Base-by-base conservation (phyloP, 2,329 filamentous ascomycete species). In the Botrytis porri region DNA sequence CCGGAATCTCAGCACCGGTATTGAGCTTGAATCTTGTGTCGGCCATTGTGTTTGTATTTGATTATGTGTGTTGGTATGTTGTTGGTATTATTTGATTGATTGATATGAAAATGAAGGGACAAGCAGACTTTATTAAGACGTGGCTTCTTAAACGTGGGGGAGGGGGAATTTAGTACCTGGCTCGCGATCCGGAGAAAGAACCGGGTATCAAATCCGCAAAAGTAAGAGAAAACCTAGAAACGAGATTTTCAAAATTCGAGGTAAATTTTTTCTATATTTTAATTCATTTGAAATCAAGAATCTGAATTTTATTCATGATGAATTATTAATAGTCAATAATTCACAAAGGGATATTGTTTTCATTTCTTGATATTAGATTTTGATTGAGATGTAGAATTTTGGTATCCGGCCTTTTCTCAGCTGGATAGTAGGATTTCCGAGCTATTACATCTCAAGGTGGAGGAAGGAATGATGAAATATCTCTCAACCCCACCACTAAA, bases 1-100 rank as follows among this genome's bases (percentile, higher is more conserved):
- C 77, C 69, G 81, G 81, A 29, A 82, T 81, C 71, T 77, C 75
- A 63, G 78, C 79, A 59, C 80, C 80, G 35, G 79, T 80, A 73
- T 82, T 82, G 59, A 82, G 77, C 73, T 79, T 80, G 75, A 80
- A 77, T 61, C 69, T 75, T 1, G 59, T 80, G 12, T 70, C 69
- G 37, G 73, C 66, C 73, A 74, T 74, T 32, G n/a, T 8, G 18
- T 57, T 57, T 12, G 25, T 41, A 4, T 41, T 41, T 9, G 65
- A 32, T 25, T 41, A 57, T 57, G 37, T 43, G 32, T 4, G 37
- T 67, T 20, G 35, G 22, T 51, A n/a, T n/a, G 35, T 29, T n/a
- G 43, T 39, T 39, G 16, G 5, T 22, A 16, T 10, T 54, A 16
- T 25, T 37, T 8, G 18, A 39, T n/a, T 29, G 25, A 66, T n/a